Evolutionary conservation across 2,329 filamentous ascomycete species (phyloP), one percentile per base, ranked within the genome.

Genomic region (Penicillium olsonii): DNA sequence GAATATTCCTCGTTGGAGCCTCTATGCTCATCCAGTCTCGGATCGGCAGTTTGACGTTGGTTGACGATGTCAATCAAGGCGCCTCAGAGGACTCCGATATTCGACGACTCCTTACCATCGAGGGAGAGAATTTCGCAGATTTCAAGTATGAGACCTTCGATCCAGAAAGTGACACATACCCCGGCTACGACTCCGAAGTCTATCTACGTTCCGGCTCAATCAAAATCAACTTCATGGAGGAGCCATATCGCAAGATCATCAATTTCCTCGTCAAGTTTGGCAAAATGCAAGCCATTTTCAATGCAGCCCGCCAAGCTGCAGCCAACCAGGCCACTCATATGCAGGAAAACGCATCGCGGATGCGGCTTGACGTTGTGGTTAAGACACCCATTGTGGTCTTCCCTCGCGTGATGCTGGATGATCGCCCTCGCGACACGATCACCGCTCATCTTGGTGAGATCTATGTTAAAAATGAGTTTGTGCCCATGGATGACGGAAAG

Each of bases 281-380:
- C 53, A 96, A 95, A 73, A 99, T 99, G 94, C 94, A 99, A 71
- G 92, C 94, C 18, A 88, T 99, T 45, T 99, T 96, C 77, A 99
- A 99, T 66, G 92, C 94, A 35, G 94, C 95, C 11, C 84, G 95
- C 27, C 90, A 96, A 71, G 95, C 92, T 33, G 94, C 95, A 2
- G 90, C 94, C 33, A 92, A 89, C 54, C 92, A 96, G 69, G 95
- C 94, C 9, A 95, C 84, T 50, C 92, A 96, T 65, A 83, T 99
- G 5, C 94, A 97, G 65, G 87, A 97, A 64, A 92, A 85, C 64
- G 88, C 89, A 0, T 90, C 86, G 64, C 90, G 90, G 56, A 89
- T 97, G 76, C 92, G 95, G 67, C 96, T 96, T 49, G 94, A 99
- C 64, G 83, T 99, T 17, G 80, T 95, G 17, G 83, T 99, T 65